Percentiles rank a stretch among this genome's conserved stretches.
Conservation (phyloP, 148 eudicot species). For the Cornus controversa region DNA sequence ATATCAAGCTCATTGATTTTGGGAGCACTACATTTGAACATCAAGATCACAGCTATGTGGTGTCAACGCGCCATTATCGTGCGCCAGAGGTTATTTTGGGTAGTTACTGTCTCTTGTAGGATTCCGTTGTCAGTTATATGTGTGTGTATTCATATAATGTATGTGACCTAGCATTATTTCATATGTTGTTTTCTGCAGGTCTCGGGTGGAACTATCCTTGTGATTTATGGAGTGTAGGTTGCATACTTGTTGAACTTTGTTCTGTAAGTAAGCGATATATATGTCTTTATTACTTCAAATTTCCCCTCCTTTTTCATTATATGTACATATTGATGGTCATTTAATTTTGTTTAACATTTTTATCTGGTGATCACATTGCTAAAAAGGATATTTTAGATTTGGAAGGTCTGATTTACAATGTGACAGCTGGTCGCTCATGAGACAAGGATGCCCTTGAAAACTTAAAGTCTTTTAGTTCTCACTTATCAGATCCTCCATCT, state of each 20-base stretch:
- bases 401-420: slow-evolving; percentile 2
- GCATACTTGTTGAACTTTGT: slow-evolving; percentile 61
- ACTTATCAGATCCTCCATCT: background rate
- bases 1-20: slow-evolving; percentile 60
- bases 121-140: background rate
- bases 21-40: slow-evolving; percentile 60
- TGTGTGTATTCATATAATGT: slow-evolving; percentile 5
- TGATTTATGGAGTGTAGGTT: slow-evolving; percentile 64
- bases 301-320: background rate
- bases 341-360: background rate
- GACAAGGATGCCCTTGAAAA: background rate
- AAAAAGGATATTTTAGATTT: background rate
- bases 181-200: slow-evolving; percentile 27
- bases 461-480: background rate
- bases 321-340: background rate
- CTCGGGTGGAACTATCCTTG: slow-evolving; percentile 69
- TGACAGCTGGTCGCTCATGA: background rate
- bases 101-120: slow-evolving; percentile 21
- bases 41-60: slow-evolving; percentile 56
- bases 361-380: background rate
- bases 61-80: slow-evolving; percentile 61
- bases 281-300: background rate
- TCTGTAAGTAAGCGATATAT: slow-evolving; percentile 34
- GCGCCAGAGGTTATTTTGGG: slow-evolving; percentile 67
- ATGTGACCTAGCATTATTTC: background rate